Evolutionary conservation across 805 yeast species (phyloP), one percentile per base, ranked within the genome.

Genomic region (Dipodascus geniculatus): DNA sequence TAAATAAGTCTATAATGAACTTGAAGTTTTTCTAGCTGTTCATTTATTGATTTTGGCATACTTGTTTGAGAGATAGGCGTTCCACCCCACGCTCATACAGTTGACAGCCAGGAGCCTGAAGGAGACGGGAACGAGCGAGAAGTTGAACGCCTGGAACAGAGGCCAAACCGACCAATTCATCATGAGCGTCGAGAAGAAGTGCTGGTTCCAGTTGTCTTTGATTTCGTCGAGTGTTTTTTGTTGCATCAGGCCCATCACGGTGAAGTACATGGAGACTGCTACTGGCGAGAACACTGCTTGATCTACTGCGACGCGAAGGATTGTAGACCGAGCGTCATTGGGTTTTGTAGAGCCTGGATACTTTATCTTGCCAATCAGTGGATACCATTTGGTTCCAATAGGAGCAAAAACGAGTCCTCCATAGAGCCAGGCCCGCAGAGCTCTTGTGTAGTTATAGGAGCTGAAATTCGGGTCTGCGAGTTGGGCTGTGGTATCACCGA

Each of bases 141-240:
- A 86, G 67, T 90, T 90, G 55, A 81, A 58, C 51, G 79, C 56
- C 67, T 90, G 96, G 61, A 89, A 83, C 0, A 79, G 69, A 0
- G 96, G 96, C 98, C 97, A 90, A 17, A 89, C 83, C 51, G 73
- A 60, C 95, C 95, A 89, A 64, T 87, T 87, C n/a, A 85, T 76
- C 50, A 70, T 58, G 48, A 88, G 67, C 0, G 95, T 87, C 3
- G 75, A 71, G 44, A 56, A 47, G 58, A 81, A 80, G 73, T 82
- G 79, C 16, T 56, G 48, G 14, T 52, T 42, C 23, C 69, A 57
- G 16, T 63, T 60, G n/a, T 59, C 54, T 52, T 65, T 63, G 16
- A 81, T 71, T 22, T 71, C 71, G 0, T 65, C 65, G 2, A 68
- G 42, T 0, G 76, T 63, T 50, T 75, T 70, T 14, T 77, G 75